Percentiles rank a stretch among this genome's conserved stretches.
Conservation (phyloP, 495 filamentous ascomycete genomes). For the Hypoxylon trugodes region DNA sequence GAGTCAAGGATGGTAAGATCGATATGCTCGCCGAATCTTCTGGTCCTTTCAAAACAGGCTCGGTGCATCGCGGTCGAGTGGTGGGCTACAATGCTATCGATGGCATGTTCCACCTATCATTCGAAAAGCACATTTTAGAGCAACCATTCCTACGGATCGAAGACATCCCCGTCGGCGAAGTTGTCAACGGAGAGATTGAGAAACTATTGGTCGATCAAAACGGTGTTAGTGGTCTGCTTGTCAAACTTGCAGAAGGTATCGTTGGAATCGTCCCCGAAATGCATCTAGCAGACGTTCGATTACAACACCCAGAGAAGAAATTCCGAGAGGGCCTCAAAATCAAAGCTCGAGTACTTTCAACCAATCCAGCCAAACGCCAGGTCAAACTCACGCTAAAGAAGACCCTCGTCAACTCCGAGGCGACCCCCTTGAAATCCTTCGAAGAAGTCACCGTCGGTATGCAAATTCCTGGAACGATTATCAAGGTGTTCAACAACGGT, state of each 20-base stretch:
- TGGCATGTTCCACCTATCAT: slow-evolving; percentile 83
- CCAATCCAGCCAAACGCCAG: slow-evolving; percentile 75
- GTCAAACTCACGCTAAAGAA: slow-evolving; percentile 94
- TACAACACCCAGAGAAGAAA: slow-evolving; percentile 94
- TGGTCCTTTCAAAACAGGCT: slow-evolving; percentile 79
- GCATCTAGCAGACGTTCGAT: slow-evolving; percentile 85
- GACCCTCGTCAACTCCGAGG: slow-evolving; percentile 87
- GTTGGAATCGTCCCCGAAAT: slow-evolving; percentile 84
- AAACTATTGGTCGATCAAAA: slow-evolving; percentile 77
- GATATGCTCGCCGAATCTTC: slow-evolving; percentile 77
- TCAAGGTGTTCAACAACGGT: slow-evolving; percentile 77
- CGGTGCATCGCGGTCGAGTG: slow-evolving; percentile 80
- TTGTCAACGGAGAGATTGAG: slow-evolving; percentile 85
- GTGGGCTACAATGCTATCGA: slow-evolving; percentile 88
- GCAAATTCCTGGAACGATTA: slow-evolving; percentile 82
- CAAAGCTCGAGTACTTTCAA: slow-evolving; percentile 83
- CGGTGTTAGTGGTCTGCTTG: slow-evolving; percentile 80
- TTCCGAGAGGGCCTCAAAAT: slow-evolving; percentile 88
- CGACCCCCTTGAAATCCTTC: slow-evolving; percentile 77
- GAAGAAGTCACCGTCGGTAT: slow-evolving; percentile 71
- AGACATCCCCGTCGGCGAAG: slow-evolving; percentile 81
- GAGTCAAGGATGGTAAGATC: slow-evolving; percentile 84
- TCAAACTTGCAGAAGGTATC: slow-evolving; percentile 85
- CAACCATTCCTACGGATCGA: slow-evolving; percentile 90
- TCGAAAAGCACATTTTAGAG: slow-evolving; percentile 81